Evolutionary conservation across 2,329 filamentous ascomycete species (phyloP), one percentile per base, ranked within the genome.

Genomic region (Xylariaceae sp.): DNA sequence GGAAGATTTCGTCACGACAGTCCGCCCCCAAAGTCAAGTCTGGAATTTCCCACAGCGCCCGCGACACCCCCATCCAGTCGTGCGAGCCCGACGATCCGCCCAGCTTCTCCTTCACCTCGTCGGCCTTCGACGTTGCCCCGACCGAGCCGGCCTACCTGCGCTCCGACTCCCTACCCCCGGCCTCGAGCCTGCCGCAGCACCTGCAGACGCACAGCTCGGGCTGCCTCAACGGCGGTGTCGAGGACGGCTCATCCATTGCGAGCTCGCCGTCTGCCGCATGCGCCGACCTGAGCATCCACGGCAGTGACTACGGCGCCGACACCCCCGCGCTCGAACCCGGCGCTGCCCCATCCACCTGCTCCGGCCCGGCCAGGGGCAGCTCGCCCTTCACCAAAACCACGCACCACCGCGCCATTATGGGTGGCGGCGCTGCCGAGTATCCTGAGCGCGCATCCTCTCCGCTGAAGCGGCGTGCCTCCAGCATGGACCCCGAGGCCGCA

Each of bases 361-460:
- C 43, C 33, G 46, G 42, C 29, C 33, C 51, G 43, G 57, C 58
- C 37, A 63, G 68, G 53, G 68, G 64, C 55, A 65, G 67, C 52
- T 76, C 74, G 36, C 70, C 75, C 22, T 64, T 63, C 33, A 46
- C 68, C 45, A 63, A 65, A 42, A 57, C 65, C 31, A 61, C 68
- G 22, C 66, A 67, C 32, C 53, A 55, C 46, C 65, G 71, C 42
- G 68, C 64, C 45, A 67, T 78, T 38, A 77, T 79, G 71, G 72
- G 72, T 43, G 75, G 70, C 44, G 75, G 70, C 44, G 70, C 74
- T 56, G 63, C 68, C 45, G 72, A 79, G 41, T 51, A 67, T 16
- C 66, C 70, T 38, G 70, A 78, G 28, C 68, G 77, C 46, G 77
- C 77, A 14, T 79, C 76, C 18, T 81, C 77, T 14, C 77, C 77